Conservation (phyloP, 202 grass and related monocot species). For the Digitaria exilis region DNA sequence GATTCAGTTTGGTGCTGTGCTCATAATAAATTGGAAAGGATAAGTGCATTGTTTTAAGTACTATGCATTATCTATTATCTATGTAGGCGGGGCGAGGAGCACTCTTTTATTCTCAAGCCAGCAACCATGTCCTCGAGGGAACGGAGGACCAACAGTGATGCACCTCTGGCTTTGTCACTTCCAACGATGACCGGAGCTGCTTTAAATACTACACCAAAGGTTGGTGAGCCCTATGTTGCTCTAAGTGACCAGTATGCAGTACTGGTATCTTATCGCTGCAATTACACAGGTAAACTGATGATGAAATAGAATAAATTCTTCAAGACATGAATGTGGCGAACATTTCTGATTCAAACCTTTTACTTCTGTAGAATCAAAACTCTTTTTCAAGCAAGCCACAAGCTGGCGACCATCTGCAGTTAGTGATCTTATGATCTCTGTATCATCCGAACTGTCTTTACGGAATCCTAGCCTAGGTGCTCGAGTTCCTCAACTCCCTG, state of each 20-base stretch:
- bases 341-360: conserved; percentile 34
- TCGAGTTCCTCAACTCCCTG: conserved; percentile 79
- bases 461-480: conserved; percentile 58
- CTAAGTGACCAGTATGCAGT: conserved; percentile 78
- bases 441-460: conserved; percentile 73
- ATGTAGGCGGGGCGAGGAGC: conserved; percentile 88
- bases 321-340: neutral
- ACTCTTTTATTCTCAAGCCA: conserved; percentile 99
- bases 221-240: conserved; percentile 48
- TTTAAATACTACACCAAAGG: conserved; percentile 47
- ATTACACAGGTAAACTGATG: conserved; percentile 77
- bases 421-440: conserved; percentile 93
- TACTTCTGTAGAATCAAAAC: conserved; percentile 79
- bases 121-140: conserved; percentile 56
- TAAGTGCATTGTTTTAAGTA: conserved; percentile 24
- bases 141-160: conserved; percentile 50
- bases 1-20: conserved; percentile 8
- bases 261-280: conserved; percentile 92
- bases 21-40: neutral
- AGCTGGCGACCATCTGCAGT: conserved; percentile 77
- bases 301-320: conserved; percentile 26
- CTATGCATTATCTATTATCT: neutral
- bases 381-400: conserved; percentile 94
- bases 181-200: conserved; percentile 43
- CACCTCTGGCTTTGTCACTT: conserved; percentile 42